Evolutionary conservation across 1,284 basidiomycete species (phyloP).

Genomic region (Kwoniella shivajii): DNA sequence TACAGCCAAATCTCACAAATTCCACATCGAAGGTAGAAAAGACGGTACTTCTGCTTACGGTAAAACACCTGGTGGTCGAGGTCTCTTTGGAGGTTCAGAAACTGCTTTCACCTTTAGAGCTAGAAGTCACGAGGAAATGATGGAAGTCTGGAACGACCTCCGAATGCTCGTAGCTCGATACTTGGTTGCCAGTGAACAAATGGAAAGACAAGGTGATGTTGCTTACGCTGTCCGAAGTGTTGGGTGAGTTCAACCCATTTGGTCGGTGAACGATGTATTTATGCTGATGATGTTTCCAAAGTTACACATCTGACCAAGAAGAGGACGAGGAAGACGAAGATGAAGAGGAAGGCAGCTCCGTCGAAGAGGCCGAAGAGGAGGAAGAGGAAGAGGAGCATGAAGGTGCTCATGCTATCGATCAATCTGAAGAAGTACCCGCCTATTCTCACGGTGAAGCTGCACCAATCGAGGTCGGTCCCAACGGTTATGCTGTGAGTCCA

Average conservation of each 20-base stretch:
- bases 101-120: constrained; percentile 89
- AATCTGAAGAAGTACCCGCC: constrained; percentile 54
- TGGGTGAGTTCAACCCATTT: constrained; percentile 63
- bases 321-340: constrained; percentile 72
- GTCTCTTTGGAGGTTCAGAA: constrained; percentile 58
- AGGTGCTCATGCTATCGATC: constrained; percentile 51
- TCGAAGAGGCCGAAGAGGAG: constrained; percentile 69
- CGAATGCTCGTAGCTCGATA: constrained; percentile 96
- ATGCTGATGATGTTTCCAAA: constrained; percentile 14
- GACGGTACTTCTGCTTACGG: constrained; percentile 60
- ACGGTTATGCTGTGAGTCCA: constrained; percentile 71
- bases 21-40: constrained; percentile 93
- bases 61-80: constrained; percentile 65
- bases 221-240: constrained; percentile 87
- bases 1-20: constrained; percentile 82
- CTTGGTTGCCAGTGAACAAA: constrained; percentile 89
- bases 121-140: constrained; percentile 92
- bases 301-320: constrained; percentile 63
- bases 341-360: constrained; percentile 68
- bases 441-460: constrained; percentile 53
- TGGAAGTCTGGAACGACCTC: constrained; percentile 99
- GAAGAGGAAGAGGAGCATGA: constrained; percentile 57
- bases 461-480: constrained; percentile 61
- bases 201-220: constrained; percentile 90
- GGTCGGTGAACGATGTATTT: not conserved